These are phyloP conservation scores for Curvularia spicifera DNA, from an alignment of 2,329 filamentous ascomycete genomes.

Conservation along the genomic window DNA sequence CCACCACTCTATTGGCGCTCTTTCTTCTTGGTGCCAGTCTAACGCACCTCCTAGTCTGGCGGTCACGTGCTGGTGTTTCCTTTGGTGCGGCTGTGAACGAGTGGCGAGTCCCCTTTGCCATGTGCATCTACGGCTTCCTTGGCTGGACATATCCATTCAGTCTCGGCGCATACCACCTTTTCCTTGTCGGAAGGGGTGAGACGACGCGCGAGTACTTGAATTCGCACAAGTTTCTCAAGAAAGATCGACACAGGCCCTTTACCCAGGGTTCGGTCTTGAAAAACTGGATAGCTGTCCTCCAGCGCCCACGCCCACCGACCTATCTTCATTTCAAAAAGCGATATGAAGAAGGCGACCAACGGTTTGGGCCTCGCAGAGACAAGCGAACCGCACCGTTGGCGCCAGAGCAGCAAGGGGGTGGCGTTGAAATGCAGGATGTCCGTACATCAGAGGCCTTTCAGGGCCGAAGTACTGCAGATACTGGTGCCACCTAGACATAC, in stretches of 20 bases:
- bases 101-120: slow-evolving; percentile 82
- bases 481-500: slow-evolving; percentile 19
- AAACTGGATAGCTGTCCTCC: slow-evolving; percentile 83
- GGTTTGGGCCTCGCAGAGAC: slow-evolving; percentile 69
- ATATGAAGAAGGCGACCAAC: slow-evolving; percentile 82
- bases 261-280: slow-evolving; percentile 75
- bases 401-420: slow-evolving; percentile 60
- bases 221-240: slow-evolving; percentile 91
- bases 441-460: slow-evolving; percentile 41
- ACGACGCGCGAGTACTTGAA: slow-evolving; percentile 97
- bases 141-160: slow-evolving; percentile 80
- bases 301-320: slow-evolving; percentile 81
- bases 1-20: slow-evolving; percentile 75
- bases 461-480: slow-evolving; percentile 33
- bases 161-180: slow-evolving; percentile 86
- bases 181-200: slow-evolving; percentile 87
- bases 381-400: slow-evolving; percentile 57
- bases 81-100: slow-evolving; percentile 72
- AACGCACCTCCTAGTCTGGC: slow-evolving; percentile 80
- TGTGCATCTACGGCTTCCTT: slow-evolving; percentile 82
- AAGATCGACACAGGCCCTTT: slow-evolving; percentile 89
- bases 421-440: slow-evolving; percentile 73
- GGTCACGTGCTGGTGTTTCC: slow-evolving; percentile 65
- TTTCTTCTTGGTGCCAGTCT: slow-evolving; percentile 79
- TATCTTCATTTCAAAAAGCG: slow-evolving; percentile 85